Base-by-base conservation (phyloP, 768 basidiomycete genomes). In the Tricholoma bakamatsutake region DNA sequence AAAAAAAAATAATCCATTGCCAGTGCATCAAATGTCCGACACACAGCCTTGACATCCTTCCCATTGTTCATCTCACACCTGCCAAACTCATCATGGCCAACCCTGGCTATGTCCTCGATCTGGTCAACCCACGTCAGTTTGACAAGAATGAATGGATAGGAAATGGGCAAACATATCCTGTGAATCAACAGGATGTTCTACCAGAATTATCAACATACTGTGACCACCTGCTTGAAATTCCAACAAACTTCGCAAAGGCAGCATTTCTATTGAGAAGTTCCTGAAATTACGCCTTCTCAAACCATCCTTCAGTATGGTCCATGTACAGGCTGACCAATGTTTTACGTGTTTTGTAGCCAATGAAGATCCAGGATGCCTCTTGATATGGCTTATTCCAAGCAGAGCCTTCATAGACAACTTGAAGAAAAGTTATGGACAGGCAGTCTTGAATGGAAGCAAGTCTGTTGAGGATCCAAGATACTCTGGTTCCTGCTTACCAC, bases 11-110 rank as follows among this genome's bases (percentile, higher is more conserved):
- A 34, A 63, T 39, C 43, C 60, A 59, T 21, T 62, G 21, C 21
- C 21, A 24, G 57, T 48, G 59, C 47, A 18, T 56, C 49, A 13
- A 52, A 27, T 4, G 5, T 34, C 33, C 4, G 33, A 18, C 47
- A 27, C 55, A 63, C 65, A 24, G 43, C 45, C 24, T 24, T 24
- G 21, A 24, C 39, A 4, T 6, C 61, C 50, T 11, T 42, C 24
- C 12, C 54, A 28, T 17, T 18, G 24, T 11, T 33, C 12, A 3
- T 24, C 21, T 24, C 21, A 24, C 21, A 24, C 21, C 21, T 24
- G 21, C 21, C 21, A 24, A 24, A 24, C 21, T 24, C 21, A 24
- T 24, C 21, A 24, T 24, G 21, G 21, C 21, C 21, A 3, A 24
- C 21, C 21, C 21, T 24, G 21, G 21, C 21, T 1, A 24, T 24